phyloP scores from a whole-genome alignment of 768 basidiomycete genomes.

The Hortiboletus flavorubellus region DNA sequence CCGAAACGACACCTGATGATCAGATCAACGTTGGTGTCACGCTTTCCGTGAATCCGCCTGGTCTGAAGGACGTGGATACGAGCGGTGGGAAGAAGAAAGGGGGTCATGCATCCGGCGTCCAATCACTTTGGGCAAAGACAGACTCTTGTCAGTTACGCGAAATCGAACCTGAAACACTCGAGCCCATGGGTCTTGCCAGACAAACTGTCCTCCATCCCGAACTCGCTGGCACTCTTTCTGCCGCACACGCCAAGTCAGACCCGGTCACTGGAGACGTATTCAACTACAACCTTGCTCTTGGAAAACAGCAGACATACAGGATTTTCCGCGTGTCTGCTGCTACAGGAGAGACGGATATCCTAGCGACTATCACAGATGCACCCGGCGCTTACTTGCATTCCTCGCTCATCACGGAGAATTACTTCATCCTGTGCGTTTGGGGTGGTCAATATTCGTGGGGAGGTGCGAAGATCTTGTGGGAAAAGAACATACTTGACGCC shows the following conservation, averaged over 20 bases:
- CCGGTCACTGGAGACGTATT: constrained; percentile 34
- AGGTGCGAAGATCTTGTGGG: constrained; percentile 28
- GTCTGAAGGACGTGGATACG: constrained; percentile 22
- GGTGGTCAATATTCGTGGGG: constrained; percentile 28
- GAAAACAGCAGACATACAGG: constrained; percentile 25
- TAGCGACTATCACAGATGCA: constrained; percentile 37
- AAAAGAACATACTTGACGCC: constrained; percentile 32
- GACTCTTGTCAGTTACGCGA: constrained; percentile 30
- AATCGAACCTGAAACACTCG: constrained; percentile 37
- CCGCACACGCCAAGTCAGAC: constrained; percentile 39
- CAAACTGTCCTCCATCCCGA: constrained; percentile 32
- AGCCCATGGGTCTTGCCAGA: constrained; percentile 30
- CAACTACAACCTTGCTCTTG: constrained; percentile 35
- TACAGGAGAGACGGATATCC: constrained; percentile 31
- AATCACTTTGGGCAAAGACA: constrained; percentile 32
- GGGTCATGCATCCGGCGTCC: constrained; percentile 25
- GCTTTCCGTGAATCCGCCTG: constrained; percentile 30
- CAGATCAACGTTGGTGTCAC: constrained; percentile 27
- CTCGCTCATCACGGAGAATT: constrained; percentile 36
- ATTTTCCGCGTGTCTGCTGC: constrained; percentile 35
- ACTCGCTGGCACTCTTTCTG: constrained; percentile 33
- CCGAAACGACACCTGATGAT: constrained; percentile 6
- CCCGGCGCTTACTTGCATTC: constrained; percentile 40
- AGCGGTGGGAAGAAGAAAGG: constrained; percentile 18
- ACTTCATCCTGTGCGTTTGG: constrained; percentile 37